These are phyloP conservation scores for Fusarium tanahbumbuense DNA, from an alignment of 2,329 filamentous ascomycete species.

Conservation along the genomic window DNA sequence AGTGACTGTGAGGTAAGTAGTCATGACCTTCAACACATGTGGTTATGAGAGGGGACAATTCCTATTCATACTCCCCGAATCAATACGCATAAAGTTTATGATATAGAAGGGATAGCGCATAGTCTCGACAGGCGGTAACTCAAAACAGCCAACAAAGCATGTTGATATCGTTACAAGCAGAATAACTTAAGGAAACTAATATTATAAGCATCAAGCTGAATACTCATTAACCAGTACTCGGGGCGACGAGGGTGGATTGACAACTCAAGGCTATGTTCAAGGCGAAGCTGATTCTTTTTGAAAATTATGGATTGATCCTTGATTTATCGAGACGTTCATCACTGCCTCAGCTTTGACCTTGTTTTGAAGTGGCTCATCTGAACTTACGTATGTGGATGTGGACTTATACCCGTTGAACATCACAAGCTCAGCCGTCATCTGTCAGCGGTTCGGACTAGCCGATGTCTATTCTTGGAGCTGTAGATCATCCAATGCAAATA, in stretches of 20 bases:
- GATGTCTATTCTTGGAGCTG: slow-evolving; percentile 26
- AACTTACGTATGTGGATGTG: background rate
- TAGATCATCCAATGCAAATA: background rate
- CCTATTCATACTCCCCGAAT: too few relatives aligned
- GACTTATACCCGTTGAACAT: background rate
- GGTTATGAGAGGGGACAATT: background rate
- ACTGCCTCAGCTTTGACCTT: slow-evolving; percentile 5
- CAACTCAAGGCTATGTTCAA: background rate
- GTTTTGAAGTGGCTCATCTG: background rate
- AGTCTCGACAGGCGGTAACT: background rate
- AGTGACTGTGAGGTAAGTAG: background rate
- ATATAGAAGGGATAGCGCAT: background rate
- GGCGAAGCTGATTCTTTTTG: background rate
- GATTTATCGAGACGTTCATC: background rate
- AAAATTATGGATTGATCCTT: background rate
- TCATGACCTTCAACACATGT: background rate
- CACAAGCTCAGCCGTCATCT: background rate
- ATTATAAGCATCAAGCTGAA: background rate
- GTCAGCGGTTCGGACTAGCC: slow-evolving; percentile 1
- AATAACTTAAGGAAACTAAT: background rate
- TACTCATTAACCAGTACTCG: background rate
- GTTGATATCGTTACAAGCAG: too few relatives aligned
- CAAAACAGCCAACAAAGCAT: background rate
- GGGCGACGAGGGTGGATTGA: background rate
- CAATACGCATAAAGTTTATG: background rate